Conservation (phyloP, 2,329 filamentous ascomycete species). For the Didymella keratinophila region DNA sequence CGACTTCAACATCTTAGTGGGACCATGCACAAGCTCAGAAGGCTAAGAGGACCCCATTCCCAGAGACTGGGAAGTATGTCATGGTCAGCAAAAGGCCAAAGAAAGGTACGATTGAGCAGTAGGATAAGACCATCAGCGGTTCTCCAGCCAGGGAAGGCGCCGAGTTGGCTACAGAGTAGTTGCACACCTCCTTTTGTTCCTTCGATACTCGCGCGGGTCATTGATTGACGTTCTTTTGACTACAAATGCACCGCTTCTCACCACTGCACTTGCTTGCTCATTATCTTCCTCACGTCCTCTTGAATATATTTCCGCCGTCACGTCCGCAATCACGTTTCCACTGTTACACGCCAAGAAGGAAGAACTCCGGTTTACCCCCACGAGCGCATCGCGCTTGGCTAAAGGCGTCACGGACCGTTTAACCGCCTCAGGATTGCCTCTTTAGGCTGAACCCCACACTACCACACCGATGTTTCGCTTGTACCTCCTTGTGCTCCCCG, state of each 20-base stretch:
- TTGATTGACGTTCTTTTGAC: not conserved
- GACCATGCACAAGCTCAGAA: slow-evolving; percentile 20
- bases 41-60: slow-evolving; percentile 15
- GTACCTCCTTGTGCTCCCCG: slow-evolving; percentile 14
- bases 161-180: not conserved
- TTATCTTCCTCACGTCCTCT: not conserved
- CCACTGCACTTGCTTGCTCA: not conserved
- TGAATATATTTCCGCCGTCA: not conserved
- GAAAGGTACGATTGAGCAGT: slow-evolving; percentile 1
- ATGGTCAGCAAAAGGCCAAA: slow-evolving; percentile 25
- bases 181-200: not conserved
- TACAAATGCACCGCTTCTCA: not conserved
- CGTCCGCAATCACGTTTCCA: not conserved
- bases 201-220: not conserved
- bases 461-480: slow-evolving; percentile 26
- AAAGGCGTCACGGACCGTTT: slow-evolving; percentile 46
- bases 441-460: slow-evolving; percentile 43
- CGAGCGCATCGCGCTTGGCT: slow-evolving; percentile 27
- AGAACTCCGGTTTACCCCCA: slow-evolving; percentile 6
- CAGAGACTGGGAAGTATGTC: slow-evolving; percentile 31
- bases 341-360: slow-evolving; percentile 5
- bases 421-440: slow-evolving; percentile 40
- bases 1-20: slow-evolving; percentile 25
- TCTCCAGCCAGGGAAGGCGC: not conserved
- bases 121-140: not conserved